These are phyloP conservation scores for Macrocybe gigantea DNA, from an alignment of 768 basidiomycete species.

Conservation along the genomic window DNA sequence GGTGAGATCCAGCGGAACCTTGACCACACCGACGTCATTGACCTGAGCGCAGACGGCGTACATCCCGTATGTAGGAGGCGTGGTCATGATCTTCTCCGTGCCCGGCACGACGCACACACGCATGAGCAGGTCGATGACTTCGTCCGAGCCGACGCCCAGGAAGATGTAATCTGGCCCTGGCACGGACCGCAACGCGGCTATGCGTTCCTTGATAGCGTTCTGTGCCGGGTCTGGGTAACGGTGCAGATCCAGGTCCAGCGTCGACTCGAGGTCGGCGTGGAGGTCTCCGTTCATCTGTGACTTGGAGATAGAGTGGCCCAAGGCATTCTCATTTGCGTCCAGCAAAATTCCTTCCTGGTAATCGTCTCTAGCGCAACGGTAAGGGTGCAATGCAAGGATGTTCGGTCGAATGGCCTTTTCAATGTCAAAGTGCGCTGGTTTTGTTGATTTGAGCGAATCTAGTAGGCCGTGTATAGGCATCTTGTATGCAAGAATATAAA, in stretches of 20 bases:
- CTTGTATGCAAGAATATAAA: neutral
- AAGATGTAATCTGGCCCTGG: slow-evolving; percentile 69
- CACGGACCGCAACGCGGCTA: slow-evolving; percentile 69
- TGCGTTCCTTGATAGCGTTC: slow-evolving; percentile 65
- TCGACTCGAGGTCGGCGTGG: slow-evolving; percentile 28
- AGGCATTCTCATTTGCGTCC: slow-evolving; percentile 96
- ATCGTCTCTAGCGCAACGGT: slow-evolving; percentile 95
- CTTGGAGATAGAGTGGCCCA: slow-evolving; percentile 76
- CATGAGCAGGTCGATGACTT: slow-evolving; percentile 92
- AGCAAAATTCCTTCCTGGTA: slow-evolving; percentile 88
- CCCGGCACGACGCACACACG: slow-evolving; percentile 80
- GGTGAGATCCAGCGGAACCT: slow-evolving; percentile 62
- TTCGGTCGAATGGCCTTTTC: slow-evolving; percentile 87
- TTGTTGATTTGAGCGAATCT: slow-evolving; percentile 31
- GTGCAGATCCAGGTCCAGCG: slow-evolving; percentile 56
- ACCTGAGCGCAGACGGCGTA: slow-evolving; percentile 92
- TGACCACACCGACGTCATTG: slow-evolving; percentile 84
- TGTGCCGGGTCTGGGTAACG: slow-evolving; percentile 95
- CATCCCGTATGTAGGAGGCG: slow-evolving; percentile 98
- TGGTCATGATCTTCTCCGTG: slow-evolving; percentile 78
- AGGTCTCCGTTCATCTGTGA: slow-evolving; percentile 12
- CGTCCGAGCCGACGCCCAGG: slow-evolving; percentile 95
- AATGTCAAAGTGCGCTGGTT: slow-evolving; percentile 81
- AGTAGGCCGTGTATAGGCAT: slow-evolving; percentile 67
- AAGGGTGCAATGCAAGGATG: slow-evolving; percentile 86